Evolutionary conservation across 2,329 filamentous ascomycete species (phyloP).

Genomic region (Akanthomyces muscarius): DNA sequence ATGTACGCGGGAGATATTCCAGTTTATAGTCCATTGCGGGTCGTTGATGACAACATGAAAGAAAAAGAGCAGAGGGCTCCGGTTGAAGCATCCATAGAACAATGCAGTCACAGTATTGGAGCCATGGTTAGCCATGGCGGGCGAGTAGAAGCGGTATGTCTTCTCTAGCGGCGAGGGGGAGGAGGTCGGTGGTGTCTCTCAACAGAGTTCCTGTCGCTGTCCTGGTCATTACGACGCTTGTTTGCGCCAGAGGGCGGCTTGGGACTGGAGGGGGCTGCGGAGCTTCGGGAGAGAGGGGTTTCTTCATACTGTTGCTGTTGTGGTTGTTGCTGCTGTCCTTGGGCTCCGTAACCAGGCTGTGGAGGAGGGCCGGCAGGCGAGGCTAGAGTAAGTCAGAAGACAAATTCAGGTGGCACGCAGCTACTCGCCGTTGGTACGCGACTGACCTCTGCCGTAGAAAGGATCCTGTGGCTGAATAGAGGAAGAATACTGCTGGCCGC

Average conservation of each 20-base stretch:
- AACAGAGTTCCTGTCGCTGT: conserved; percentile 37
- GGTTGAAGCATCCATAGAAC: conserved; percentile 29
- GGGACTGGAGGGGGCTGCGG: conserved; percentile 36
- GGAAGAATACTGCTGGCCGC: conserved; percentile 30
- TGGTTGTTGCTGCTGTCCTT: conserved; percentile 35
- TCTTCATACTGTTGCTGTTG: conserved; percentile 45
- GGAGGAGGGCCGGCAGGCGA: conserved; percentile 45
- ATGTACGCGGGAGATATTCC: conserved; percentile 8
- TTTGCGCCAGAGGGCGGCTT: conserved; percentile 36
- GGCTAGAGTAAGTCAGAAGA: conserved; percentile 40
- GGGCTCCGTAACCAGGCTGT: conserved; percentile 29
- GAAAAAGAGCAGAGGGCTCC: conserved; percentile 11
- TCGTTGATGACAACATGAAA: conserved; percentile 9
- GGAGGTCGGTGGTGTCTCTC: conserved; percentile 37
- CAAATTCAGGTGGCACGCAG: conserved; percentile 11
- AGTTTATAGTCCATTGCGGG: conserved; percentile 14
- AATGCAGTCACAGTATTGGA: conserved; percentile 23
- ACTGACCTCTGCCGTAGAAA: conserved; percentile 59
- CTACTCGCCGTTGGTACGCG: conserved; percentile 27
- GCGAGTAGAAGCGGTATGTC: neutral
- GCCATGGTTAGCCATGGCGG: conserved; percentile 2
- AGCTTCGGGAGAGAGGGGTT: conserved; percentile 37
- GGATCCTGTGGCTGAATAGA: conserved; percentile 48
- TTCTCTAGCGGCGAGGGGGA: conserved; percentile 33
- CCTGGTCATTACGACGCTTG: conserved; percentile 40